Conservation (phyloP, 2,329 filamentous ascomycete species). For the Fusarium setosum region DNA sequence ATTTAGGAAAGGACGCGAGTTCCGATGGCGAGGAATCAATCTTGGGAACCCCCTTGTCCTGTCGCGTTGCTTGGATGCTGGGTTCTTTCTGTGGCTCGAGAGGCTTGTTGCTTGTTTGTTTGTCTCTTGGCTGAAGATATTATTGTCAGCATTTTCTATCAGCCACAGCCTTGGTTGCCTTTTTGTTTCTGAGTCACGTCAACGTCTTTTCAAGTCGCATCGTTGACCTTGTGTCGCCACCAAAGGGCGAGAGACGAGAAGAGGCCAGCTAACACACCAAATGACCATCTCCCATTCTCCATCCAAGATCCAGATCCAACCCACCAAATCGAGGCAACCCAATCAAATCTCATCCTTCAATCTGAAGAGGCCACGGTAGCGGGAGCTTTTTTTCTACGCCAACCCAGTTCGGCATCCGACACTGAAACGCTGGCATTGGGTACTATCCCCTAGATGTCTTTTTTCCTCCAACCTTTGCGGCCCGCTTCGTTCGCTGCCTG, state of each 20-base stretch:
- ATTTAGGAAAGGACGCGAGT: constrained; percentile 27
- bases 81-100: constrained; percentile 2
- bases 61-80: too few relatives aligned
- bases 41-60: constrained; percentile 16
- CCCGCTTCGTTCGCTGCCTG: constrained; percentile 21
- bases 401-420: constrained; percentile 20
- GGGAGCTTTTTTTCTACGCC: constrained; percentile 29
- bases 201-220: too few relatives aligned
- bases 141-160: too few relatives aligned
- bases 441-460: background rate
- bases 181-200: too few relatives aligned
- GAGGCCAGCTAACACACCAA: constrained; percentile 26
- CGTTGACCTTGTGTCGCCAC: constrained; percentile 18
- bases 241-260: background rate
- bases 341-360: constrained; percentile 27
- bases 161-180: background rate
- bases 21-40: constrained; percentile 11
- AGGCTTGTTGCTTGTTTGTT: constrained; percentile 1
- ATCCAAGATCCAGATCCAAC: constrained; percentile 35
- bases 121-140: too few relatives aligned
- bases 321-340: constrained; percentile 6
- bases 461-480: constrained; percentile 16
- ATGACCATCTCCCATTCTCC: constrained; percentile 13
- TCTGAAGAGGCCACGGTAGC: constrained; percentile 38
- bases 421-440: constrained; percentile 22